Percentiles rank a stretch among this genome's conserved stretches.
These are phyloP conservation scores for Fraxinus nigra DNA, from an alignment of 305 asterid genomes.

Conservation along the genomic window DNA sequence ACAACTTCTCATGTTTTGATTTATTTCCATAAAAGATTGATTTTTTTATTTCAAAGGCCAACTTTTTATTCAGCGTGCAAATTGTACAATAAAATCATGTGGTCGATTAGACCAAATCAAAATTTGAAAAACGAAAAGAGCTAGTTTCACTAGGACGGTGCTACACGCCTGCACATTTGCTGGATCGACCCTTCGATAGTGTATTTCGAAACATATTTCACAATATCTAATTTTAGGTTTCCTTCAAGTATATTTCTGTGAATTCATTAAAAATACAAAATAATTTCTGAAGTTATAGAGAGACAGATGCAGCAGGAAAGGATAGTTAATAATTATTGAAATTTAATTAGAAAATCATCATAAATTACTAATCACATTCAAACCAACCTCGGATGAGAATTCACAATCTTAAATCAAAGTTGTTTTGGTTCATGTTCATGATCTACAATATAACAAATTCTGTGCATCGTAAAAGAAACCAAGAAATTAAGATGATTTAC, in stretches of 20 bases:
- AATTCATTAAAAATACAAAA: not conserved
- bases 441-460: not conserved
- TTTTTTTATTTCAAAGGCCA: not conserved
- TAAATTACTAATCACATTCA: not conserved
- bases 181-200: not conserved
- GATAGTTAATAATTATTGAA: not conserved
- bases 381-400: not conserved
- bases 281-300: not conserved
- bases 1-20: not conserved
- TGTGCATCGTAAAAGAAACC: not conserved
- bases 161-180: not conserved
- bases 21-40: not conserved
- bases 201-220: not conserved
- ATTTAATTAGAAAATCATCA: not conserved
- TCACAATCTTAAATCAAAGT: not conserved
- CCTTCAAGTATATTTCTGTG: not conserved
- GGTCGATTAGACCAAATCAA: not conserved
- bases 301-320: not conserved
- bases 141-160: too few species aligned
- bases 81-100: not conserved
- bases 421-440: not conserved
- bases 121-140: not conserved
- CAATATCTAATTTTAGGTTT: not conserved
- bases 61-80: not conserved
- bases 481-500: conserved; percentile 20